Conservation (phyloP, 2,329 filamentous ascomycete genomes). For the Ascochyta koolunga region DNA sequence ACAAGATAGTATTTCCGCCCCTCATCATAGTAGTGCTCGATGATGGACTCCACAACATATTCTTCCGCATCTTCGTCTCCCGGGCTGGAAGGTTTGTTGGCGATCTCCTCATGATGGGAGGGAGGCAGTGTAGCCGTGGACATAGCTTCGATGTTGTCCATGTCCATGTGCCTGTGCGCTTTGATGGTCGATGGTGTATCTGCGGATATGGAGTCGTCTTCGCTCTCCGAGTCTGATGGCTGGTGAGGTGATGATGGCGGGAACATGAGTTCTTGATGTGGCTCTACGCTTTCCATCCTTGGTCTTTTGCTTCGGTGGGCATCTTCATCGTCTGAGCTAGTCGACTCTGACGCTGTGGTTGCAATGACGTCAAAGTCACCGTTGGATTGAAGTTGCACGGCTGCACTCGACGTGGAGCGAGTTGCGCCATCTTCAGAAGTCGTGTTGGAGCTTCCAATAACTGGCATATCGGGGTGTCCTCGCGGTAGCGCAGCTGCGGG, state of each 20-base stretch:
- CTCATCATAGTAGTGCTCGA: constrained; percentile 30
- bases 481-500: not conserved
- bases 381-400: constrained; percentile 19
- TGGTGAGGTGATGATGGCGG: not conserved
- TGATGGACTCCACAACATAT: constrained; percentile 38
- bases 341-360: not conserved
- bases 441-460: constrained; percentile 4
- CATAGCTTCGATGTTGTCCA: not conserved
- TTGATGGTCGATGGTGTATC: not conserved
- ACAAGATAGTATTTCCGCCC: constrained; percentile 36
- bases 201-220: not conserved
- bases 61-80: constrained; percentile 27
- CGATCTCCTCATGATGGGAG: not conserved
- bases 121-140: not conserved
- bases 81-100: not conserved
- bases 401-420: constrained; percentile 20
- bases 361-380: not conserved
- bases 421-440: constrained; percentile 8
- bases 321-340: not conserved
- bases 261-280: constrained; percentile 4
- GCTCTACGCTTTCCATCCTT: constrained; percentile 19
- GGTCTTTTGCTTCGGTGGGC: constrained; percentile 16
- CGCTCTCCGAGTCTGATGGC: not conserved
- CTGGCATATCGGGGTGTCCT: constrained; percentile 8
- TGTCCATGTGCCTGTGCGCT: not conserved